Conservation (phyloP, 2,329 filamentous ascomycete species). For the Fusarium verticillioides region DNA sequence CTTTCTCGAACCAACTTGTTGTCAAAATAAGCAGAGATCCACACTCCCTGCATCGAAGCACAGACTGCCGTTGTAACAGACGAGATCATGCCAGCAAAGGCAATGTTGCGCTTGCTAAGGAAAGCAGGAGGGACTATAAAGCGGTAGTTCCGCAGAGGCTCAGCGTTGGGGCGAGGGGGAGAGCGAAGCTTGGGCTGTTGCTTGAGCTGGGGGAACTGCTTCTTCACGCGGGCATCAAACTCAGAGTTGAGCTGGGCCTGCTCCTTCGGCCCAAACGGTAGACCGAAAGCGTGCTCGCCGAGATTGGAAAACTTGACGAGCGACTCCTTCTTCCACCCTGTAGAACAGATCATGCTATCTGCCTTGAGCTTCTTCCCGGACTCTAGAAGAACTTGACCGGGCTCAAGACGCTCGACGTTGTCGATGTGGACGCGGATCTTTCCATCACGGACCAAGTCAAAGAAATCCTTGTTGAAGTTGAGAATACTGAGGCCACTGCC, state of each 20-base stretch:
- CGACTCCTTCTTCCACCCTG: constrained; percentile 58
- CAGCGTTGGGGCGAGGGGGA: neutral
- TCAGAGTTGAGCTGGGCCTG: neutral
- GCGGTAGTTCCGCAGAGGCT: constrained; percentile 1
- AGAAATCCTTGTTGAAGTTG: constrained; percentile 63
- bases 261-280: neutral
- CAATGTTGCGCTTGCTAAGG: neutral
- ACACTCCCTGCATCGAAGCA: neutral
- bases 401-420: constrained; percentile 55
- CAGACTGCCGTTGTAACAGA: neutral
- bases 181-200: neutral
- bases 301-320: neutral
- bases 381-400: constrained; percentile 54
- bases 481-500: constrained; percentile 63
- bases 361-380: constrained; percentile 53
- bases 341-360: constrained; percentile 61
- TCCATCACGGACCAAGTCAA: constrained; percentile 60
- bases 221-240: neutral
- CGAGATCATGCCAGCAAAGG: constrained; percentile 1
- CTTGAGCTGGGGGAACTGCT: neutral
- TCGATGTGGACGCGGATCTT: constrained; percentile 59
- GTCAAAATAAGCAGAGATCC: constrained; percentile 2
- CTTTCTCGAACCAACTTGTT: neutral
- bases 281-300: neutral
- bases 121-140: constrained; percentile 3